Conservation (phyloP, 805 yeast species). For the Candida boidinii region DNA sequence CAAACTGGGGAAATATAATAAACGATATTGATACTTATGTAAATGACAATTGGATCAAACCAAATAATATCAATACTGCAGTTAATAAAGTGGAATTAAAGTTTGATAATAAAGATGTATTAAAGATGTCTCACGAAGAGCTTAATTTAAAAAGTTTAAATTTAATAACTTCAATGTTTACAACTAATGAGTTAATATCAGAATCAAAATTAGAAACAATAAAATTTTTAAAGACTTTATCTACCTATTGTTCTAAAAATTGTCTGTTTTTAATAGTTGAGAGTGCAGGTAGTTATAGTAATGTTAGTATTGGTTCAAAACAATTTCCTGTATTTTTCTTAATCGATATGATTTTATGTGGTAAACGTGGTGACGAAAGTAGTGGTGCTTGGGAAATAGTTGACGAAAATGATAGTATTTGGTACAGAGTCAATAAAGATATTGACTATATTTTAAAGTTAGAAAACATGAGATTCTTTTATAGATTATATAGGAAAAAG, state of each 20-base stretch:
- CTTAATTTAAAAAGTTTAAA: constrained; percentile 24
- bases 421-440: constrained; percentile 55
- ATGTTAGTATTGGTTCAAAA: constrained; percentile 67
- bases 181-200: constrained; percentile 79
- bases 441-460: constrained; percentile 58
- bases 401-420: constrained; percentile 61
- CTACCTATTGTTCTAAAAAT: constrained; percentile 43
- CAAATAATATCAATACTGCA: constrained; percentile 13
- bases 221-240: constrained; percentile 45
- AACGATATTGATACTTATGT: constrained; percentile 34
- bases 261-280: constrained; percentile 63
- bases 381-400: constrained; percentile 60
- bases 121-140: constrained; percentile 18
- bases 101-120: constrained; percentile 28
- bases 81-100: constrained; percentile 13
- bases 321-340: constrained; percentile 77
- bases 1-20: constrained; percentile 63
- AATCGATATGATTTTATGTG: constrained; percentile 62
- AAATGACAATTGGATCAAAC: constrained; percentile 45
- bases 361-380: constrained; percentile 30
- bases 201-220: constrained; percentile 58
- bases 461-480: constrained; percentile 84
- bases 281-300: constrained; percentile 86
- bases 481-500: constrained; percentile 48
- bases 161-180: constrained; percentile 67